Evolutionary conservation across 257 asterid species (phyloP).

Genomic region (Forsythia suspensa): DNA sequence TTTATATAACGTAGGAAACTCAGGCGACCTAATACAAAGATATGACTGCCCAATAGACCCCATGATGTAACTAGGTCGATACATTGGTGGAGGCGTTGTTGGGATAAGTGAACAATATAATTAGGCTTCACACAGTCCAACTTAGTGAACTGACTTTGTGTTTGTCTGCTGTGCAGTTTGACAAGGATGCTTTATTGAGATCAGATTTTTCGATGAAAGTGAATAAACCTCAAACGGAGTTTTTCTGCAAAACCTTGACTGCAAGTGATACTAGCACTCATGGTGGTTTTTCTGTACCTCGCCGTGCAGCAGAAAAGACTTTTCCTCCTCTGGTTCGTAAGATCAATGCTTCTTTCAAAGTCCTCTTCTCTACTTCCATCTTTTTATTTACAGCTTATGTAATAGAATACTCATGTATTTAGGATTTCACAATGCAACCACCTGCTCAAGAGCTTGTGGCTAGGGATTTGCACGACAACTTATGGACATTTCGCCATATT

Average conservation of each 20-base stretch:
- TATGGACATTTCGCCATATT: constrained; percentile 62
- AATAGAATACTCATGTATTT: neutral
- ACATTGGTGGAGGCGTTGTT: neutral
- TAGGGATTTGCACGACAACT: constrained; percentile 49
- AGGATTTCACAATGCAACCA: constrained; percentile 61
- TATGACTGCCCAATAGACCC: neutral
- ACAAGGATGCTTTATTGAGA: constrained; percentile 55
- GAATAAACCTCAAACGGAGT: constrained; percentile 54
- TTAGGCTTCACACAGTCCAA: neutral
- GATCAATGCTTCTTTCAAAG: neutral
- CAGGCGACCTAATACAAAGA: neutral
- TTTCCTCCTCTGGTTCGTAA: constrained; percentile 45
- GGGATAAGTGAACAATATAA: neutral
- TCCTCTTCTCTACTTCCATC: neutral
- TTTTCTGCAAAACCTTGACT: constrained; percentile 58
- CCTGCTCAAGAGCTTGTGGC: constrained; percentile 62
- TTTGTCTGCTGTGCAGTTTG: constrained; percentile 42
- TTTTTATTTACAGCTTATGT: neutral
- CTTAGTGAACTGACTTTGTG: neutral
- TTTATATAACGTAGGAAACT: neutral
- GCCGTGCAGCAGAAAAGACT: constrained; percentile 59
- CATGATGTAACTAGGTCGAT: neutral
- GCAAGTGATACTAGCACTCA: constrained; percentile 66
- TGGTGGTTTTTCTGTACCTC: constrained; percentile 64
- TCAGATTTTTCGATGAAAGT: constrained; percentile 51